Percentiles rank a stretch among this genome's conserved stretches.
phyloP scores from a whole-genome alignment of 495 filamentous ascomycete genomes.

The Talaromyces adpressus region DNA sequence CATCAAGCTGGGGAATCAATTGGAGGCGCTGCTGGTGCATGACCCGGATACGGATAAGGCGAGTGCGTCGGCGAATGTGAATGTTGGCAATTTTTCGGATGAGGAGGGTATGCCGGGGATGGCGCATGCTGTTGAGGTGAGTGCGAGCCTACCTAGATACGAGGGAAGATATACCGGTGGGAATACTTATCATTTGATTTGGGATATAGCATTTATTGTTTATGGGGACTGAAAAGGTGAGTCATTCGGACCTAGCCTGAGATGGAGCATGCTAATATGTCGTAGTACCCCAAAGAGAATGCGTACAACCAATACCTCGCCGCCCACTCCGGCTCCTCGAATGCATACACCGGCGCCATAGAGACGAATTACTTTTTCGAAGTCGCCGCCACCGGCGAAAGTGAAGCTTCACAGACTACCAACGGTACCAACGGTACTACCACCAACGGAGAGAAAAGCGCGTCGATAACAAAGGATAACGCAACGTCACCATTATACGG shows the following conservation, averaged over 20 bases:
- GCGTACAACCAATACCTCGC: constrained; percentile 91
- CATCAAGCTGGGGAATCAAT: constrained; percentile 73
- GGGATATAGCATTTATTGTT: constrained; percentile 67
- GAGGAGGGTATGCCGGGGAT: constrained; percentile 86
- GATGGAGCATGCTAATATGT: not conserved
- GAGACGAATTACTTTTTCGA: constrained; percentile 99
- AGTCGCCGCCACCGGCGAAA: constrained; percentile 60
- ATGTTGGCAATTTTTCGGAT: constrained; percentile 94
- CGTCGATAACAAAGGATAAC: constrained; percentile 21
- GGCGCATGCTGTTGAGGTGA: constrained; percentile 74
- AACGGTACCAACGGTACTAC: constrained; percentile 14
- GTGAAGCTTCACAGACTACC: constrained; percentile 18
- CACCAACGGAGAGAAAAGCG: not conserved
- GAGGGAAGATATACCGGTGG: not conserved
- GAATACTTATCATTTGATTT: not conserved
- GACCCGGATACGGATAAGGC: constrained; percentile 96
- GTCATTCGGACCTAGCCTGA: not conserved
- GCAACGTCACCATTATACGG: constrained; percentile 74
- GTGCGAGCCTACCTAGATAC: not conserved
- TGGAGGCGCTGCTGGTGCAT: constrained; percentile 93
- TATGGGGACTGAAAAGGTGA: constrained; percentile 95
- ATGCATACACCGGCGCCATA: constrained; percentile 88
- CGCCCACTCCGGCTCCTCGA: constrained; percentile 81
- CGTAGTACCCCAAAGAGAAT: constrained; percentile 86
- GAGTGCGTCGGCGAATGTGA: constrained; percentile 88